Evolutionary conservation across 2,329 filamentous ascomycete genomes (phyloP).

Genomic region (Paecilomyces sp.): DNA sequence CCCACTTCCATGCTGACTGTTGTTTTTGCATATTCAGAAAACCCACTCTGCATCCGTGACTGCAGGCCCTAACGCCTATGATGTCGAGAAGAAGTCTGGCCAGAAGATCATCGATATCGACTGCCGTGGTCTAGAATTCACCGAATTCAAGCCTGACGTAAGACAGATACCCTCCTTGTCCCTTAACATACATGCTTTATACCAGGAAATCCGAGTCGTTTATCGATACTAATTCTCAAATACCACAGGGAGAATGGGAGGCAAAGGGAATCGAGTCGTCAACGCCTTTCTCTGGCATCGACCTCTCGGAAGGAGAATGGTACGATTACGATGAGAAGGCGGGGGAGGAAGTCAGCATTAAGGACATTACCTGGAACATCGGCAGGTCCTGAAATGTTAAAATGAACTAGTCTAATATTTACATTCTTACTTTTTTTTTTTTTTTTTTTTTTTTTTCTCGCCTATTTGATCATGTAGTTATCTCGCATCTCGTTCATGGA

Average conservation of each 20-base stretch:
- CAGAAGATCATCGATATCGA: constrained; percentile 85
- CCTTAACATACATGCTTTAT: background rate
- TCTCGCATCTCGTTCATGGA: background rate
- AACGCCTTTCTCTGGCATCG: constrained; percentile 75
- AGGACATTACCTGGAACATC: constrained; percentile 82
- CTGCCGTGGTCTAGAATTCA: constrained; percentile 88
- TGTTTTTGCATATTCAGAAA: constrained; percentile 18
- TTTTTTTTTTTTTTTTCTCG: background rate
- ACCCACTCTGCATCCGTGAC: constrained; percentile 69
- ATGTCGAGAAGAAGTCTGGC: constrained; percentile 38
- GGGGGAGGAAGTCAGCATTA: constrained; percentile 85
- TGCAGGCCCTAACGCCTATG: constrained; percentile 63
- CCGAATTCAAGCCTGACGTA: constrained; percentile 84
- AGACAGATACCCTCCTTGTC: constrained; percentile 11
- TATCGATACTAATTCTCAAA: background rate
- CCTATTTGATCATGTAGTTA: background rate
- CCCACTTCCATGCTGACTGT: background rate
- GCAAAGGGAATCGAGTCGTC: constrained; percentile 72
- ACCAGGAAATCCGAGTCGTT: background rate
- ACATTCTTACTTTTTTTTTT: background rate
- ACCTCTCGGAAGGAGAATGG: constrained; percentile 88
- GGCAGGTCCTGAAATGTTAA: constrained; percentile 50
- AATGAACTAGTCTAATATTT: background rate
- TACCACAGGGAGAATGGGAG: constrained; percentile 72
- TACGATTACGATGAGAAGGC: constrained; percentile 97